These are phyloP conservation scores for Zygosaccharomyces bisporus DNA, from an alignment of 805 yeast genomes.

Conservation along the genomic window DNA sequence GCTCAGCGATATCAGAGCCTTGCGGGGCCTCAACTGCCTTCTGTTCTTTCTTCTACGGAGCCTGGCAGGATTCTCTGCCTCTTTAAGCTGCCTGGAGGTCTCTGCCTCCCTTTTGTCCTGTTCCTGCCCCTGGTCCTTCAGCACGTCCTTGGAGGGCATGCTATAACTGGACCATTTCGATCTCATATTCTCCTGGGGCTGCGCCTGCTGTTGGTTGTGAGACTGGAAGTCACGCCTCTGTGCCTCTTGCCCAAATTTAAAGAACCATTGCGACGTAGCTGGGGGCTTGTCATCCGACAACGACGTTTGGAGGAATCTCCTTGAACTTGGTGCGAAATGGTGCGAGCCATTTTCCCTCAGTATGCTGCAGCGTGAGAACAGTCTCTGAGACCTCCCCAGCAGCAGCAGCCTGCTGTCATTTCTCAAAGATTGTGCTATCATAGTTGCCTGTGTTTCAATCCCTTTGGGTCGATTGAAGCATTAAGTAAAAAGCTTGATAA, in stretches of 20 bases:
- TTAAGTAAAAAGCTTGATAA: neutral
- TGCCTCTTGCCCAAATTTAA: slow-evolving; percentile 5
- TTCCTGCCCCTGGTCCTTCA: slow-evolving; percentile 43
- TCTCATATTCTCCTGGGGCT: slow-evolving; percentile 4
- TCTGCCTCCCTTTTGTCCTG: slow-evolving; percentile 12
- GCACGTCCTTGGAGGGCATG: slow-evolving; percentile 43
- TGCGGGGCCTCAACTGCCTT: slow-evolving; percentile 76
- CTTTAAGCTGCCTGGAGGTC: slow-evolving; percentile 13
- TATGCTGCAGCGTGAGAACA: slow-evolving; percentile 10
- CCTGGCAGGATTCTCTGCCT: slow-evolving; percentile 15
- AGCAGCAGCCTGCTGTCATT: slow-evolving; percentile 11
- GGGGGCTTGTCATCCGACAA: slow-evolving; percentile 12
- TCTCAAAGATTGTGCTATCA: slow-evolving; percentile 16
- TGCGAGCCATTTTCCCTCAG: slow-evolving; percentile 7
- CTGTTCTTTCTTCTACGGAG: slow-evolving; percentile 39
- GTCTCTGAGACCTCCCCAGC: slow-evolving; percentile 10
- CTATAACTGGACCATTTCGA: slow-evolving; percentile 45
- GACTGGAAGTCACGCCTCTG: slow-evolving; percentile 1
- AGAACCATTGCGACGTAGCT: slow-evolving; percentile 11
- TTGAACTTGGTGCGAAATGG: slow-evolving; percentile 9
- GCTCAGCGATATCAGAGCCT: slow-evolving; percentile 80
- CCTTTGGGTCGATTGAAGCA: neutral
- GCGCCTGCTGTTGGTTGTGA: neutral
- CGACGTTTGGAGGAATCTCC: slow-evolving; percentile 17
- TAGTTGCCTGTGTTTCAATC: neutral